Evolutionary conservation across 2,329 filamentous ascomycete species (phyloP), one percentile per base, ranked within the genome.

Genomic region (Penicillium italicum): DNA sequence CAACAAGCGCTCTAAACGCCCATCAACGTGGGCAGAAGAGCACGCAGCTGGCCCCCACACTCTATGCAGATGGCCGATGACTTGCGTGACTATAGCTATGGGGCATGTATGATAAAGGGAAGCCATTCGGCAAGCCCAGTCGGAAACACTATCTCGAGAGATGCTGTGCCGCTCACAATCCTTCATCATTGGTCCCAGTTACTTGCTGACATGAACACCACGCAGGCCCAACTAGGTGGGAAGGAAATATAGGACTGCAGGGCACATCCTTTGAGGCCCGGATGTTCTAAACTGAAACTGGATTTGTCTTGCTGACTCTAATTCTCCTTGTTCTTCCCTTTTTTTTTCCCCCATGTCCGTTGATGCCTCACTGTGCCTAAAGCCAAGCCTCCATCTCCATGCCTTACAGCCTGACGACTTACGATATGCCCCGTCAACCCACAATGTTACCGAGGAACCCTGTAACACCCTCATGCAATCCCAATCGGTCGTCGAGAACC

Each of bases 1-100:
- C 26, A 38, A 63, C 67, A 72, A 71, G 67, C 69, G 68, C 69
- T 66, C 61, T 69, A 71, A 61, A 69, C 69, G 69, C 69, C 62
- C 50, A 38, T 44, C 51, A 62, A 56, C 55, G 36, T 61, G 60
- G 47, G 30, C 60, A 56, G 8, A 28, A 28, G 22, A 51, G 40
- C 38, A 54, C 33, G 42, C 40, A 37, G 43, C 60, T 37, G 9
- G n/a, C 28, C 28, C 50, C 60, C 56, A 50, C 53, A 50, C 41
- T 57, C 55, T 44, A 61, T 62, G 59, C 62, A 56, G 53, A 57
- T 50, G 53, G 37, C 48, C 46, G 51, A 63, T 62, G 57, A 64
- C 61, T 60, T 64, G 59, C 63, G 55, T 57, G 46, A 44, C 18
- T 36, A 42, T 45, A 33, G 28, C 44, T 55, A 44, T 30, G 34